Evolutionary conservation across 768 basidiomycete genomes (phyloP), one percentile per base, ranked within the genome.

Genomic region (Lentinula guzmanii): DNA sequence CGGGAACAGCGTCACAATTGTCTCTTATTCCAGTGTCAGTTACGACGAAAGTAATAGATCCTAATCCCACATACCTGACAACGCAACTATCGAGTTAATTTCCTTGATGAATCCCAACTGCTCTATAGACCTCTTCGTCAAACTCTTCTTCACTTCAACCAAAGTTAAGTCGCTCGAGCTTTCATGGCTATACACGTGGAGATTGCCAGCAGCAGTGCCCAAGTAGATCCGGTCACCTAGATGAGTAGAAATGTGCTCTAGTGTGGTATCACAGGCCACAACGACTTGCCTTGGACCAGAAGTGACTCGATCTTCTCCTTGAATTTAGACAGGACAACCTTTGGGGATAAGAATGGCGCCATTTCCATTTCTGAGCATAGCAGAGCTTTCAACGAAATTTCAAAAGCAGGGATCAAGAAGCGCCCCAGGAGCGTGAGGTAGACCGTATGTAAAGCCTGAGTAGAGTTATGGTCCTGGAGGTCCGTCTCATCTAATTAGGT

Each of bases 81-180:
- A 81, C 4, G 91, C 78, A 2, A 93, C 86, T 24, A 99, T 77
- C 3, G 91, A 90, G 67, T 93, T 89, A n/a, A 91, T 82, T 66
- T 93, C 91, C 64, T 87, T 87, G 64, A 98, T 81, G 58, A 87
- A 89, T 0, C 88, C 92, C 2, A 99, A 76, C 69, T 95, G 93
- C 60, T 98, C 96, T 46, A 99, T 90, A 13, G 90, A 78, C 68
- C 81, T 85, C 65, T 84, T 76, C 31, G 84, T 79, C 37, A 93
- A 70, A 11, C 73, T 76, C 67, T 86, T 88, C 83, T 82, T 91
- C 34, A 80, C 79, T 67, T 92, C 90, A 4, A 87, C 74, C 1
- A 85, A 72, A 42, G 78, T 75, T 0, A 79, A 69, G 18, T 70
- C 75, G 46, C 74, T 76, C 65, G 61, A 33, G 15, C 70, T 63